phyloP scores from a whole-genome alignment of 2,329 filamentous ascomycete genomes.

The Fusarium sulawesiense region DNA sequence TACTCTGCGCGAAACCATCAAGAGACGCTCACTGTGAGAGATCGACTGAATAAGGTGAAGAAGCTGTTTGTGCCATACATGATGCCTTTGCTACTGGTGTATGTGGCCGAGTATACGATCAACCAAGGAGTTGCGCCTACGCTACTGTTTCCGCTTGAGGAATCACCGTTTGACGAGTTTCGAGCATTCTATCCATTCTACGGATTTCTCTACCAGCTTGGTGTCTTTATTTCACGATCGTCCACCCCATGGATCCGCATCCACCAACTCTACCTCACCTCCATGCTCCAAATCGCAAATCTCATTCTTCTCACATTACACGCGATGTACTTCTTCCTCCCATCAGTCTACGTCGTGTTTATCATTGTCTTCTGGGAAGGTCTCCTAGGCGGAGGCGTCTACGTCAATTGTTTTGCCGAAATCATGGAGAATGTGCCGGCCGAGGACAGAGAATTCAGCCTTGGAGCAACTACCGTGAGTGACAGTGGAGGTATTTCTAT shows the following conservation, averaged over 20 bases:
- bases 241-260: constrained; percentile 89
- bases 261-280: constrained; percentile 82
- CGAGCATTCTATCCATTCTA: constrained; percentile 96
- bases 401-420: constrained; percentile 95
- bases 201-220: constrained; percentile 92
- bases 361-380: constrained; percentile 93
- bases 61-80: constrained; percentile 83
- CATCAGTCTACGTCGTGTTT: constrained; percentile 88
- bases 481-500: constrained; percentile 92
- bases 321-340: constrained; percentile 82
- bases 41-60: constrained; percentile 73
- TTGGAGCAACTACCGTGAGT: constrained; percentile 90
- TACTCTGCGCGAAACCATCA: constrained; percentile 49
- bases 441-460: constrained; percentile 88
- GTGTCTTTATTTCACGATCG: constrained; percentile 93
- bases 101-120: constrained; percentile 96
- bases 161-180: constrained; percentile 82
- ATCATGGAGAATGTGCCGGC: constrained; percentile 85
- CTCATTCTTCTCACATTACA: constrained; percentile 79
- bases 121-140: constrained; percentile 95
- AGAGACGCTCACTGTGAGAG: constrained; percentile 51
- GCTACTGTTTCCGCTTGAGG: constrained; percentile 81
- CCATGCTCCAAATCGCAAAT: constrained; percentile 84
- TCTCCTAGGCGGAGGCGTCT: constrained; percentile 87
- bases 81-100: constrained; percentile 91